Evolutionary conservation across 352 stramenopile species (phyloP).

Genomic region (Pythium myriotylum): DNA sequence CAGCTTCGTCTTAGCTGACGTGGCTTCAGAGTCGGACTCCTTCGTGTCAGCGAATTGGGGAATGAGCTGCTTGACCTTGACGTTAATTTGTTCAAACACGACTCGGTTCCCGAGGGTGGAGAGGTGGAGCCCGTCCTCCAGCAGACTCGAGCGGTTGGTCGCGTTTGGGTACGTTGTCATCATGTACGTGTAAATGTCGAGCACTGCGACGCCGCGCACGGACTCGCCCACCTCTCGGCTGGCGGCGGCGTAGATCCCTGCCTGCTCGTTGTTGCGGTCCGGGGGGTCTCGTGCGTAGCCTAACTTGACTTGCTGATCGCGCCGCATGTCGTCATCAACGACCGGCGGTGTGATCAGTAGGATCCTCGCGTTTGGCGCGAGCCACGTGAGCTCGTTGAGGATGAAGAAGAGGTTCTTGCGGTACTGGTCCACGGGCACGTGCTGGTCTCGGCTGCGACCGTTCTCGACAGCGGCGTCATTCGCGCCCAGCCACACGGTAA

Average conservation of each 20-base stretch:
- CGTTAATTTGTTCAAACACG: slow-evolving; percentile 4
- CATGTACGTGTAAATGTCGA: slow-evolving; percentile 16
- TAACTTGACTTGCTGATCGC: background rate
- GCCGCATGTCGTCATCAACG: slow-evolving; percentile 41
- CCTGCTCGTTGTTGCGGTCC: slow-evolving; percentile 42
- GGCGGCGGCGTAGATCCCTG: slow-evolving; percentile 31
- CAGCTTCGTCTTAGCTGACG: background rate
- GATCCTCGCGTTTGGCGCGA: slow-evolving; percentile 31
- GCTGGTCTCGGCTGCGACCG: slow-evolving; percentile 33
- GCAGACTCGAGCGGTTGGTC: background rate
- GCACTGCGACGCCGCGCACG: background rate
- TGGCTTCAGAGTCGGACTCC: too few relatives aligned
- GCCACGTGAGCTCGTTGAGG: slow-evolving; percentile 31
- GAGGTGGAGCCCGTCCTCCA: background rate
- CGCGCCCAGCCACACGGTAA: slow-evolving; percentile 61
- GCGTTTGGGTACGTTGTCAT: slow-evolving; percentile 11
- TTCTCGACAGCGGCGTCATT: slow-evolving; percentile 56
- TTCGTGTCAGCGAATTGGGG: background rate
- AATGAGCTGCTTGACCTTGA: slow-evolving; percentile 1
- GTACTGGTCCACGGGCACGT: slow-evolving; percentile 59
- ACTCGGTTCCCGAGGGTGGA: background rate
- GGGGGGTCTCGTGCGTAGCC: slow-evolving; percentile 18
- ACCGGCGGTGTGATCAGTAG: slow-evolving; percentile 52
- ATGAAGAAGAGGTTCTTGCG: slow-evolving; percentile 29
- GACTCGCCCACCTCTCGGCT: slow-evolving; percentile 3